Evolutionary conservation across 2,329 filamentous ascomycete genomes (phyloP).

Genomic region (Alternaria triticimaculans): DNA sequence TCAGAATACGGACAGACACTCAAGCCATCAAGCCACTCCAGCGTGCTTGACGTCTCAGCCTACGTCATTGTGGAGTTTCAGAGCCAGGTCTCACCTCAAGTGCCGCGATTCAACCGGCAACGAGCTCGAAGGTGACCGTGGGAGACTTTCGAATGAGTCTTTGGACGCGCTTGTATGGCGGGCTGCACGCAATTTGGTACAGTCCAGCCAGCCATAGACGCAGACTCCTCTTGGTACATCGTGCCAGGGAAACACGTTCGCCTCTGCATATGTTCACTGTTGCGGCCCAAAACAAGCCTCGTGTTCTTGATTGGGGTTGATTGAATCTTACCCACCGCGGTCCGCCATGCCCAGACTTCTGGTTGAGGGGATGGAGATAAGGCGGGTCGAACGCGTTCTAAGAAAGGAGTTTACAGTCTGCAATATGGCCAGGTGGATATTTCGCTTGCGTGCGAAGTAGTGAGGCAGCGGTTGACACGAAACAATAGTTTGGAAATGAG

Average conservation of each 20-base stretch:
- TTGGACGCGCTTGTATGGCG: not conserved
- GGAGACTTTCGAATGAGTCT: not conserved
- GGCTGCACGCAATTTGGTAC: not conserved
- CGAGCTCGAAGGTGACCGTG: not conserved
- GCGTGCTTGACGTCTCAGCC: not conserved
- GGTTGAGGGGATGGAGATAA: constrained; percentile 6
- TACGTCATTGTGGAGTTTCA: not conserved
- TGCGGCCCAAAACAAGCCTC: constrained; percentile 6
- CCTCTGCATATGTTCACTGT: constrained; percentile 13
- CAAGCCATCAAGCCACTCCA: not conserved
- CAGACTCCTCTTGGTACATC: not conserved
- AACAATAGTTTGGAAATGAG: constrained; percentile 29
- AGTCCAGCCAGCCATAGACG: not conserved
- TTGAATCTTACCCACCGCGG: constrained; percentile 25
- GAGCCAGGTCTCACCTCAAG: not conserved
- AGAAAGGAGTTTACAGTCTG: constrained; percentile 1
- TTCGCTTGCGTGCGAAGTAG: not conserved
- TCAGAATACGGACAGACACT: not conserved
- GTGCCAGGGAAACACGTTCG: constrained; percentile 4
- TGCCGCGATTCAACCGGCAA: not conserved
- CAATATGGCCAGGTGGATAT: not conserved
- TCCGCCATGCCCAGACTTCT: constrained; percentile 18
- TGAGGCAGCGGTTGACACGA: constrained; percentile 18
- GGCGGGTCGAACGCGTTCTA: constrained; percentile 11
- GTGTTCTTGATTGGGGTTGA: constrained; percentile 29